A percentile compares a stretch with the other conserved stretches of the same genome.
These are phyloP conservation scores for Fusarium odoratissimum DNA, from an alignment of 2,329 filamentous ascomycete species.

Conservation along the genomic window DNA sequence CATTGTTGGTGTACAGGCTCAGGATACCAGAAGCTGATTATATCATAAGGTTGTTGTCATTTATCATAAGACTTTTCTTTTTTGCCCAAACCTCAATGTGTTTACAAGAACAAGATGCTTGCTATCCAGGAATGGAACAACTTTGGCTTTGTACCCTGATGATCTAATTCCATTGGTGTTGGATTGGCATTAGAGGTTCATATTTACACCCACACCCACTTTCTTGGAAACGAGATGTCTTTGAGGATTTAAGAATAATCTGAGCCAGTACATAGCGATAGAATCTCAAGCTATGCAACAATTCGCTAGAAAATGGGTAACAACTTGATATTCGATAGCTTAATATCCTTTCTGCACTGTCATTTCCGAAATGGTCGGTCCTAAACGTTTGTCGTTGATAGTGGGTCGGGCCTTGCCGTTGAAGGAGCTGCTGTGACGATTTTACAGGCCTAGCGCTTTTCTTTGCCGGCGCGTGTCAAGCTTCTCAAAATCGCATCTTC, in stretches of 20 bases:
- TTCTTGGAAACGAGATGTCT: not conserved
- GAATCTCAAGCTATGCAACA: not conserved
- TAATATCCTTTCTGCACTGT: not conserved
- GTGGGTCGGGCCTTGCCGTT: slow-evolving; percentile 9
- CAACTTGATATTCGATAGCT: not conserved
- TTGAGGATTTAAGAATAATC: not conserved
- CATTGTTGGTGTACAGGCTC: not conserved
- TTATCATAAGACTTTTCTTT: not conserved
- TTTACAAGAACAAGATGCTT: not conserved
- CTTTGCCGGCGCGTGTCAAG: slow-evolving; percentile 28
- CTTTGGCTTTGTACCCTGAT: not conserved
- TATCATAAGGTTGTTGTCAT: not conserved
- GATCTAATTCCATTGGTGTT: not conserved
- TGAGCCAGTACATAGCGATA: no score
- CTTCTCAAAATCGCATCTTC: slow-evolving; percentile 28
- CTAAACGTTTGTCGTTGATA: not conserved
- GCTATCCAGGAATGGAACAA: not conserved
- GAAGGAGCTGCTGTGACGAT: slow-evolving; percentile 14
- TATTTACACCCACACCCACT: no score
- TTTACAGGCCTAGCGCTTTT: slow-evolving; percentile 17
- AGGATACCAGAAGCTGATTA: not conserved
- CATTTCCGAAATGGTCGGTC: not conserved
- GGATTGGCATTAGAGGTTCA: no score
- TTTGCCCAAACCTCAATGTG: not conserved
- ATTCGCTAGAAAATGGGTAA: not conserved